Base-by-base conservation (phyloP, 2,329 filamentous ascomycete genomes). In the Fusarium sp. region DNA sequence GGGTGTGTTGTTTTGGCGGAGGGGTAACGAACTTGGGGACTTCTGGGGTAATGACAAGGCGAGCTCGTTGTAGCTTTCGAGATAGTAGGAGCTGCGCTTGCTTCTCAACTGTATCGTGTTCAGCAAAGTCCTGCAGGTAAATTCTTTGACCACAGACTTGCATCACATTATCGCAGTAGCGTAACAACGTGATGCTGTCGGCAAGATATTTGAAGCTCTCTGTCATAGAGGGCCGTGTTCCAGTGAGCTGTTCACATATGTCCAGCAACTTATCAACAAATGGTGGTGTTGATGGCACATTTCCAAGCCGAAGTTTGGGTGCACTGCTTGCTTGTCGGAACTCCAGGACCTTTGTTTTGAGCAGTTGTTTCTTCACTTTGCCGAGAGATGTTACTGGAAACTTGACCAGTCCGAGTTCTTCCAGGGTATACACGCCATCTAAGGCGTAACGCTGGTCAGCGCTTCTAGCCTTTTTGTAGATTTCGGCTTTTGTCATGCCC, bases 311-410 rank as follows among this genome's bases (percentile, higher is more conserved):
- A 17, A 15, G 22, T 11, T 71, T 47, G 14, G 35, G 22, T 1
- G 46, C 10, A 5, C 10, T 40, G 6, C 47, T 51, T 20, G 17
- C 10, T 23, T 62, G 48, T 10, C 57, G 47, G n/a, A 75, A 48
- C 4, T 67, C 53, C 7, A 67, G 17, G 4, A 80, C 67, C 9
- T 49, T 41, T 4, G 60, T 46, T 27, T 62, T 76, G 23, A 84
- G 68, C 10, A 79, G 67, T 2, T 77, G 76, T 54, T 82, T 83
- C 60, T 79, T 79, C 6, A 82, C 76, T 59, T 85, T 84, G 3
- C 82, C 82, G 13, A 82, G 77, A 2, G 79, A 74, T 3, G 82
- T 84, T 23, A 74, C 72, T 0, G 82, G 82, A 56, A 81, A 79
- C 2, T 61, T 68, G 1, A 78, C 70, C 0, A 83, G 47, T 1